These are phyloP conservation scores for Phytophthora pini DNA, from an alignment of 352 stramenopile genomes.

Conservation along the genomic window DNA sequence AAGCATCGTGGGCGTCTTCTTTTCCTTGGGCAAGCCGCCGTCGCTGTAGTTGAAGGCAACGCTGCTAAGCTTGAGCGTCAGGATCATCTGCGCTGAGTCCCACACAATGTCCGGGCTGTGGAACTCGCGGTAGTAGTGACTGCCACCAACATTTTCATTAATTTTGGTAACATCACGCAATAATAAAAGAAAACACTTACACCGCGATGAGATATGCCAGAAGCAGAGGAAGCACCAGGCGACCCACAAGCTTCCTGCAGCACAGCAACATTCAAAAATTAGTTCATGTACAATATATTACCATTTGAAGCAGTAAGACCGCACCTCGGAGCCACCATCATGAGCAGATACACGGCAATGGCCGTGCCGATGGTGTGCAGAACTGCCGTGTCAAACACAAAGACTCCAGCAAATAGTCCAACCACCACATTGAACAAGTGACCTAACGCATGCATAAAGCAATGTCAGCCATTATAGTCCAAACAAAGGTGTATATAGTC, in stretches of 20 bases:
- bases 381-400: conserved; percentile 84
- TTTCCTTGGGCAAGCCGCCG: conserved; percentile 68
- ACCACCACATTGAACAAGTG: conserved; percentile 75
- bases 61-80: conserved; percentile 85
- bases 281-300: conserved; percentile 7
- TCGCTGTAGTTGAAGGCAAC: conserved; percentile 88
- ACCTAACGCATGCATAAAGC: conserved; percentile 31
- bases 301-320: not conserved
- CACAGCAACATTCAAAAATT: conserved; percentile 4
- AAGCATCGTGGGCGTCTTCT: conserved; percentile 73
- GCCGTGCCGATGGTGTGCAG: conserved; percentile 75
- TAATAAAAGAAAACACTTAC: conserved; percentile 32
- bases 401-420: conserved; percentile 70
- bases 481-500: not conserved
- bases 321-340: conserved; percentile 70
- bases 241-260: conserved; percentile 65
- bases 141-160: conserved; percentile 16
- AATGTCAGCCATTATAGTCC: not conserved
- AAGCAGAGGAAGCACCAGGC: conserved; percentile 65
- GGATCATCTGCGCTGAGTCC: conserved; percentile 88
- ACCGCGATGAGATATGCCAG: conserved; percentile 73
- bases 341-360: conserved; percentile 69
- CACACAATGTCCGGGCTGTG: conserved; percentile 82
- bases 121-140: conserved; percentile 89
- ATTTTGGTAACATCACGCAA: no score